Percentiles rank a stretch among this genome's conserved stretches.
Evolutionary conservation across 108 stramenopile genomes (phyloP).

Genomic region (Nitzschia inconspicua): DNA sequence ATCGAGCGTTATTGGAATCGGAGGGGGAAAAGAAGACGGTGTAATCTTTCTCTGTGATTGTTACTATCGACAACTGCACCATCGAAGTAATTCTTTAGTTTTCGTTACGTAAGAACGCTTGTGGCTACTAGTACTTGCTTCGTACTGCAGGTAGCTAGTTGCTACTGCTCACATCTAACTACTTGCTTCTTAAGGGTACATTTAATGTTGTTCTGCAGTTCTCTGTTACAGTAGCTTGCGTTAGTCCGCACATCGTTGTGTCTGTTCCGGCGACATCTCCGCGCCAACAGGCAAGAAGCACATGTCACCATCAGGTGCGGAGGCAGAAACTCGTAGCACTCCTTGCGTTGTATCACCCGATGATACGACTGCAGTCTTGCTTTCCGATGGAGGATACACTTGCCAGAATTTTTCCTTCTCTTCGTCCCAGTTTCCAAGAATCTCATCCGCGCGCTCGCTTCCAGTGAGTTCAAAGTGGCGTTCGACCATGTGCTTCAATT

Average conservation of each 20-base stretch:
- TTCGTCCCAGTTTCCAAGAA: slow-evolving; percentile 86
- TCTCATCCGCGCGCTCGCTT: slow-evolving; percentile 77
- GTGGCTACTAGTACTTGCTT: too few species aligned
- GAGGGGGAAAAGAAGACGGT: too few species aligned
- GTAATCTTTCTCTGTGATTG: too few species aligned
- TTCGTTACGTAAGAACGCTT: not conserved
- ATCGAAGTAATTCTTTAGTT: too few species aligned
- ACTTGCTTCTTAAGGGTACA: too few species aligned
- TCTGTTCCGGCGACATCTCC: slow-evolving; percentile 65
- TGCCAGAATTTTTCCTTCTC: slow-evolving; percentile 85
- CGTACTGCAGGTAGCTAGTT: too few species aligned
- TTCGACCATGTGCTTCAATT: slow-evolving; percentile 82
- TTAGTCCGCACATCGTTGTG: slow-evolving; percentile 82
- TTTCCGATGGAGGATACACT: slow-evolving; percentile 85
- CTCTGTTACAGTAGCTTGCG: not conserved
- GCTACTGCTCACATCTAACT: too few species aligned
- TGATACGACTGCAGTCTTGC: slow-evolving; percentile 52
- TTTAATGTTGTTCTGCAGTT: not conserved
- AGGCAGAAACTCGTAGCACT: slow-evolving; percentile 61
- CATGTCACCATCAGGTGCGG: slow-evolving; percentile 76
- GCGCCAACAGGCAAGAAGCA: slow-evolving; percentile 84
- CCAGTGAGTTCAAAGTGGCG: slow-evolving; percentile 89
- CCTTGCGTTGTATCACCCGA: slow-evolving; percentile 18
- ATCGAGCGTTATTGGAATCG: too few species aligned
- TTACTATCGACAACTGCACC: too few species aligned